phyloP scores from a whole-genome alignment of 805 yeast species.

The Saturnispora galanensis region DNA sequence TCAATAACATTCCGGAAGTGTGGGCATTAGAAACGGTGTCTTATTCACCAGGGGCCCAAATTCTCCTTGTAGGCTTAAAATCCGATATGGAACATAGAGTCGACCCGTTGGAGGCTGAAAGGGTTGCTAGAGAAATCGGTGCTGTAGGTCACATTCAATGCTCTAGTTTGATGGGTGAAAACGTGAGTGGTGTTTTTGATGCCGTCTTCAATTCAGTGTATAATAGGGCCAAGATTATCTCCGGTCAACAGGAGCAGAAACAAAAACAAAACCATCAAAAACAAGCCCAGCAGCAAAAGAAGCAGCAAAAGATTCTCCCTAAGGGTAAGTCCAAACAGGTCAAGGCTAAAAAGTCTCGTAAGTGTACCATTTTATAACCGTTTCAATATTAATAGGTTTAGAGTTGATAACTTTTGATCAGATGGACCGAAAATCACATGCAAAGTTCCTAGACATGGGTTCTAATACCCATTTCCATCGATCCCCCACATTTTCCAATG shows the following conservation, averaged over 20 bases:
- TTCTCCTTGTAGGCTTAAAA: constrained; percentile 75
- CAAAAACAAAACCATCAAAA: neutral
- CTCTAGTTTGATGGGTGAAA: constrained; percentile 62
- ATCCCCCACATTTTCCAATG: too few relatives aligned
- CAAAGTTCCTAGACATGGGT: too few relatives aligned
- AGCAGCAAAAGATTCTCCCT: neutral
- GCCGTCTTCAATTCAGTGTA: constrained; percentile 30
- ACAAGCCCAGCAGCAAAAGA: neutral
- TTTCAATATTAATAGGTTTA: neutral
- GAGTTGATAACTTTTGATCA: too few relatives aligned
- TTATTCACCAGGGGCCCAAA: constrained; percentile 74
- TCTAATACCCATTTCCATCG: too few relatives aligned
- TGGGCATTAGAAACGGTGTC: constrained; percentile 87
- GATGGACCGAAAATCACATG: too few relatives aligned
- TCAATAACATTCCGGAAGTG: constrained; percentile 63
- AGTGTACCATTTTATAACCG: constrained; percentile 4
- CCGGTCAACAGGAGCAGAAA: constrained; percentile 4
- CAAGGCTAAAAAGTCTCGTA: constrained; percentile 1
- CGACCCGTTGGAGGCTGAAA: constrained; percentile 18
- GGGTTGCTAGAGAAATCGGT: constrained; percentile 36
- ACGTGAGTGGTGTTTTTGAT: constrained; percentile 60
- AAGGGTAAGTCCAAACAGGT: neutral
- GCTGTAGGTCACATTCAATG: constrained; percentile 71
- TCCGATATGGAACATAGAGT: constrained; percentile 45
- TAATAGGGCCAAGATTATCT: constrained; percentile 13